Base-by-base conservation (phyloP, 106 monocot species). In the Phalaenopsis equestris region DNA sequence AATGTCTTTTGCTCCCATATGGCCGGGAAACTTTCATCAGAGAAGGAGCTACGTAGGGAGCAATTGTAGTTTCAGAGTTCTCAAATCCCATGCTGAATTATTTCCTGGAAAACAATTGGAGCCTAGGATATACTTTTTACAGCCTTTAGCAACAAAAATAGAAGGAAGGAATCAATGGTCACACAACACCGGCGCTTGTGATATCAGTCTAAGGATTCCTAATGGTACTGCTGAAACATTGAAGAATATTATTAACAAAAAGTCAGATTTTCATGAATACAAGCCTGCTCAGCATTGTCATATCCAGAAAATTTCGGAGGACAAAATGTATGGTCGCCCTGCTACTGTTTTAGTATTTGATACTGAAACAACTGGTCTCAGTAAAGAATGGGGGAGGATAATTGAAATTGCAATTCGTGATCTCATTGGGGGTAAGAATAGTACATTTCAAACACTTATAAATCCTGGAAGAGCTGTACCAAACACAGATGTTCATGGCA, bases 331-430 rank as follows among this genome's bases (percentile, higher is more conserved):
- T 52, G 86, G 91, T 36, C 67, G 93, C 75, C 95, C 95, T 76
- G 93, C 91, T 30, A 82, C 84, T 47, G 79, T 99, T 64, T 61
- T 99, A 70, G 95, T 90, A 80, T 85, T 99, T 83, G 99, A 99
- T 77, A 93, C 93, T 78, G 99, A 99, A 80, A 99, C 99, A 43
- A 95, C 95, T 78, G 95, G 99, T 14, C 84, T 95, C 41, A 88
- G 88, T 82, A 82, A 82, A 42, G 72, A 84, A 46, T 74, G 75
- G 43, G 90, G 87, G 41, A 91, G 99, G 72, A 99, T 99, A 46
- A 91, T 99, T 81, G 99, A 99, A 84, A 84, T 99, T 81, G 99
- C 95, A 41, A 78, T 93, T 56, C 87, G 95, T 6, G 92, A 99
- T 88, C 93, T 95, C 65, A 77, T 61, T 30, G 99, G 99, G 6